Conservation (phyloP, 345 rosid species). For the Brassica incana region DNA sequence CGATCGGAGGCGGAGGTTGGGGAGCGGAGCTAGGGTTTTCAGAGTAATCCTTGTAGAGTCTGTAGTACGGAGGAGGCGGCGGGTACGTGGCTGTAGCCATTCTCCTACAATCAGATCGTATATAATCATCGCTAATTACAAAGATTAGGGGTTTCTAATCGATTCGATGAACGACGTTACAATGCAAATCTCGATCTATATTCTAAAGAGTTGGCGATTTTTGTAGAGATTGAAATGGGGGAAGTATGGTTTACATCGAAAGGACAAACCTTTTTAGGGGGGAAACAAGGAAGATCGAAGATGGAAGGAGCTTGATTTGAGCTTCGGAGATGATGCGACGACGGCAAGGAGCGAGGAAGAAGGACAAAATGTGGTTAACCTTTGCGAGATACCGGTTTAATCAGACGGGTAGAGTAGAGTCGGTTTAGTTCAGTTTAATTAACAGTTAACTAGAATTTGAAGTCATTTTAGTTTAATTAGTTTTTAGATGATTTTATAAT, state of each 20-base stretch:
- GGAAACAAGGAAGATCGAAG: constrained; percentile 7
- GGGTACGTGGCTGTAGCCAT: constrained; percentile 95
- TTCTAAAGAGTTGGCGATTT: neutral
- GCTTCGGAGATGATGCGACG: constrained; percentile 12
- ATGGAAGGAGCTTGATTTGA: neutral
- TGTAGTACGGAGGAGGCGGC: constrained; percentile 87
- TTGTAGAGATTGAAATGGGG: neutral
- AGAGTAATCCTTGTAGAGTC: constrained; percentile 80
- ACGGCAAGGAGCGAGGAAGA: neutral
- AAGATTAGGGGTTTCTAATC: neutral
- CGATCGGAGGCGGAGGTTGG: constrained; percentile 73
- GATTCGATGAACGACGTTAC: neutral
- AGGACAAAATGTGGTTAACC: neutral
- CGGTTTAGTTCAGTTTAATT: constrained; percentile 7
- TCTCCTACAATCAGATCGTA: constrained; percentile 11
- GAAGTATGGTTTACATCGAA: neutral
- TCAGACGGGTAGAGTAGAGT: neutral
- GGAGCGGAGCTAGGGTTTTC: constrained; percentile 71
- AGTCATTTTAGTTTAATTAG: no score
- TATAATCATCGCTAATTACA: neutral
- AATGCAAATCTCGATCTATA: neutral
- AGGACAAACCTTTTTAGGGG: neutral
- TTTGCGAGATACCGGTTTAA: neutral
- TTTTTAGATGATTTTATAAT: no score
- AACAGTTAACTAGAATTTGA: neutral